A percentile compares a stretch with the other conserved stretches of the same genome.
Evolutionary conservation across 441 rosid genomes (phyloP).

Genomic region (Bocquillonia castaneifolia): DNA sequence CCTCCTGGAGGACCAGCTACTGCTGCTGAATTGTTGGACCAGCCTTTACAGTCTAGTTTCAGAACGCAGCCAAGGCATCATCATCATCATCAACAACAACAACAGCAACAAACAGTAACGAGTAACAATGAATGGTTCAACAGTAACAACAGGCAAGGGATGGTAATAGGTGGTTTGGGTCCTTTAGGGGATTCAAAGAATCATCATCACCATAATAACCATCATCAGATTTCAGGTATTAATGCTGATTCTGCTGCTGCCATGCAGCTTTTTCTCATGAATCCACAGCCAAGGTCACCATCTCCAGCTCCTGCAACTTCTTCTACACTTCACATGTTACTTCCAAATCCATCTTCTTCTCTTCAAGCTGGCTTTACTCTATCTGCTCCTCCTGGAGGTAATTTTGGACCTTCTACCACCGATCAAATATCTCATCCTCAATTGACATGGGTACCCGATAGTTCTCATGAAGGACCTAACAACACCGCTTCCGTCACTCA

Average conservation of each 20-base stretch:
- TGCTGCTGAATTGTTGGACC: slow-evolving; percentile 46
- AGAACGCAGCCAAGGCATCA: slow-evolving; percentile 27
- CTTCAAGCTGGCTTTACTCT: slow-evolving; percentile 43
- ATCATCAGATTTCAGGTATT: slow-evolving; percentile 54
- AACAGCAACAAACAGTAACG: slow-evolving; percentile 6
- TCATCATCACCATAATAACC: slow-evolving; percentile 34
- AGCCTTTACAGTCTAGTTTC: slow-evolving; percentile 41
- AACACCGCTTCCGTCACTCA: slow-evolving; percentile 24
- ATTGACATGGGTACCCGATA: slow-evolving; percentile 61
- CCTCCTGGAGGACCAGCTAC: slow-evolving; percentile 39
- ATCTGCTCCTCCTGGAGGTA: slow-evolving; percentile 32
- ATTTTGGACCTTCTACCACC: slow-evolving; percentile 29
- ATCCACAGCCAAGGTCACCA: slow-evolving; percentile 67
- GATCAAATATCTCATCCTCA: slow-evolving; percentile 43
- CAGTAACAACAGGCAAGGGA: slow-evolving; percentile 28
- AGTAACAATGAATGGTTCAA: slow-evolving; percentile 34
- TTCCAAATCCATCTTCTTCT: slow-evolving; percentile 51
- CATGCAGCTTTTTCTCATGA: slow-evolving; percentile 88
- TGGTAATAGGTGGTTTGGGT: slow-evolving; percentile 30
- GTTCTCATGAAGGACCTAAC: slow-evolving; percentile 29
- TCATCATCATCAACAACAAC: background rate
- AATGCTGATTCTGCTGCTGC: slow-evolving; percentile 72
- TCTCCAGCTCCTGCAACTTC: slow-evolving; percentile 51
- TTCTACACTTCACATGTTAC: slow-evolving; percentile 78
- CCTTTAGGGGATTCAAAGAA: slow-evolving; percentile 33